These are phyloP conservation scores for Nakaseomyces bracarensis DNA, from an alignment of 1,139 yeast species.

Conservation along the genomic window DNA sequence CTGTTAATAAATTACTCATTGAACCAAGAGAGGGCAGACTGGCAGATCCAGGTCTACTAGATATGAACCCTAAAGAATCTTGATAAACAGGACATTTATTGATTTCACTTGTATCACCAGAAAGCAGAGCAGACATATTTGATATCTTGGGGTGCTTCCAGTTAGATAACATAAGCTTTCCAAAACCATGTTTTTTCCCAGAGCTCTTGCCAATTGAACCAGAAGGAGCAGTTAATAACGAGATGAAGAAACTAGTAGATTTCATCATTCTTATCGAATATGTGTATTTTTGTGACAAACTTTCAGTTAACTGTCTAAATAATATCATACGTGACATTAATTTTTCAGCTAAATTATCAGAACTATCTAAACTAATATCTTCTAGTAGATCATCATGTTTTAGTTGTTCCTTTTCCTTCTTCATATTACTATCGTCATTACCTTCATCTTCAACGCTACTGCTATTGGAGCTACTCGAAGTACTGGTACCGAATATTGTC, in stretches of 20 bases:
- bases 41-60: slow-evolving; percentile 15
- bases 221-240: slow-evolving; percentile 35
- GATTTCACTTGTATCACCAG: slow-evolving; percentile 29
- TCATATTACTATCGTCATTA: slow-evolving; percentile 11
- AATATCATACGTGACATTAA: slow-evolving; percentile 34
- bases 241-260: slow-evolving; percentile 40
- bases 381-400: slow-evolving; percentile 15
- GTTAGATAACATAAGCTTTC: slow-evolving; percentile 10
- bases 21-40: slow-evolving; percentile 8
- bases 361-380: slow-evolving; percentile 27
- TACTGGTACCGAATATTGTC: slow-evolving; percentile 20
- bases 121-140: slow-evolving; percentile 23
- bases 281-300: slow-evolving; percentile 39
- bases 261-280: slow-evolving; percentile 50
- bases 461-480: slow-evolving; percentile 9
- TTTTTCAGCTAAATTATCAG: slow-evolving; percentile 33
- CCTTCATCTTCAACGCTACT: slow-evolving; percentile 23
- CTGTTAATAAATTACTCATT: background rate
- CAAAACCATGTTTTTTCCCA: slow-evolving; percentile 10
- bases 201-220: slow-evolving; percentile 2
- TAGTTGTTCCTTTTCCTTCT: slow-evolving; percentile 10
- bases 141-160: slow-evolving; percentile 27
- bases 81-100: slow-evolving; percentile 32
- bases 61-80: slow-evolving; percentile 31
- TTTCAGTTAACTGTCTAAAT: slow-evolving; percentile 32